These are phyloP conservation scores for Rhizoclosmatium sp. DNA, from an alignment of 192 early-diverging fungal species.

Conservation along the genomic window DNA sequence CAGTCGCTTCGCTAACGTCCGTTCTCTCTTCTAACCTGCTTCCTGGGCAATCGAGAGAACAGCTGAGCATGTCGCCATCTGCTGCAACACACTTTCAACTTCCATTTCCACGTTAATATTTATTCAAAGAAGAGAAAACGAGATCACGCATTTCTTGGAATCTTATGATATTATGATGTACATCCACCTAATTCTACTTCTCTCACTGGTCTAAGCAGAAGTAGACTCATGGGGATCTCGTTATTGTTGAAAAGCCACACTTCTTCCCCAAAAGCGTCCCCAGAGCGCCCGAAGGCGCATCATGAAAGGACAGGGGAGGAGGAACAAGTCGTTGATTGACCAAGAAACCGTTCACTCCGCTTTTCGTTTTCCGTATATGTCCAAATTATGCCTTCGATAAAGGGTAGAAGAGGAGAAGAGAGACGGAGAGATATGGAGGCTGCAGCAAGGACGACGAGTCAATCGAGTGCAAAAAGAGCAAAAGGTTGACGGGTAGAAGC, in stretches of 20 bases:
- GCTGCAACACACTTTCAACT: no score
- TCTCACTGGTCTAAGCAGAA: not conserved
- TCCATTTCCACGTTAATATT: no score
- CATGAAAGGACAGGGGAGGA: not conserved
- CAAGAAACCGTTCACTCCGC: not conserved
- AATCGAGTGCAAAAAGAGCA: not conserved
- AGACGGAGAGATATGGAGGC: not conserved
- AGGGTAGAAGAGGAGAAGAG: not conserved
- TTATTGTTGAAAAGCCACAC: constrained; percentile 8
- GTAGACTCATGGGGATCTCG: constrained; percentile 1
- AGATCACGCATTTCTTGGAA: no score
- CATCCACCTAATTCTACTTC: not conserved
- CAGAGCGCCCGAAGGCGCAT: constrained; percentile 7
- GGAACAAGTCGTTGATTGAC: not conserved
- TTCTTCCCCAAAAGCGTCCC: not conserved
- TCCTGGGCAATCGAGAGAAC: no score
- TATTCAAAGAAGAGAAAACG: no score
- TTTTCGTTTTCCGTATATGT: not conserved
- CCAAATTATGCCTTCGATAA: not conserved
- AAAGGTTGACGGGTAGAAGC: not conserved
- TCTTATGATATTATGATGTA: not conserved
- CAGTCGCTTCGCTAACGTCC: no score
- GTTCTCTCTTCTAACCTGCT: no score
- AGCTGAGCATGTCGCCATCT: no score
- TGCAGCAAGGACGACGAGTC: not conserved